phyloP scores from a whole-genome alignment of 345 rosid species.

The Rhizophora mangle region DNA sequence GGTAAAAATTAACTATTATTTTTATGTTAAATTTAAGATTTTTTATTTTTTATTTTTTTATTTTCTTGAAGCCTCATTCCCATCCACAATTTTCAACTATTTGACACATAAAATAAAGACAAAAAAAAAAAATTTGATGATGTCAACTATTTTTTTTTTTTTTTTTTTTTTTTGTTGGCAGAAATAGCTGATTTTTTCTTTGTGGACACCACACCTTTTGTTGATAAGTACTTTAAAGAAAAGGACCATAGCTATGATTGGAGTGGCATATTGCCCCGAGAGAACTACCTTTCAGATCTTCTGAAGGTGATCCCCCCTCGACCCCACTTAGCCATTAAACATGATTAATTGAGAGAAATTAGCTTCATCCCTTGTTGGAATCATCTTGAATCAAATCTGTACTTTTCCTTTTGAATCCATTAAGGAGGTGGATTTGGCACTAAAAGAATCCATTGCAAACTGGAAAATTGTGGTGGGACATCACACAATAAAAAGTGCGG shows the following conservation, averaged over 20 bases:
- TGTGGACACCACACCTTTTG: slow-evolving; percentile 69
- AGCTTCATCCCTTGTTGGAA: neutral
- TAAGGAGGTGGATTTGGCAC: slow-evolving; percentile 40
- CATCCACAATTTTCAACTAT: too few relatives aligned
- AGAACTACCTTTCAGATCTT: slow-evolving; percentile 42
- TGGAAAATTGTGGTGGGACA: slow-evolving; percentile 90
- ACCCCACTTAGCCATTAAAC: too few relatives aligned
- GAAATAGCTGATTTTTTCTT: slow-evolving; percentile 55
- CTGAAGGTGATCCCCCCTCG: slow-evolving; percentile 25
- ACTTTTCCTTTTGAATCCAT: neutral
- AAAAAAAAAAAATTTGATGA: too few relatives aligned
- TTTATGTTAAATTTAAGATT: too few relatives aligned
- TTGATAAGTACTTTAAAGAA: slow-evolving; percentile 46
- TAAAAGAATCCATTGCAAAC: slow-evolving; percentile 47
- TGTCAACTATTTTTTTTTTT: too few relatives aligned
- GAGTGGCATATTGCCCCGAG: slow-evolving; percentile 51
- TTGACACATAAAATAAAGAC: too few relatives aligned
- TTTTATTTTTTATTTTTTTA: too few relatives aligned
- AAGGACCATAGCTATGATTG: slow-evolving; percentile 53
- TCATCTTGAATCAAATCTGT: neutral
- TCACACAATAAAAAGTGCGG: slow-evolving; percentile 68
- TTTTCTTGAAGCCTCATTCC: neutral
- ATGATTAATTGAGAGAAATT: neutral
- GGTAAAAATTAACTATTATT: slow-evolving; percentile 17
- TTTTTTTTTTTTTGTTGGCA: slow-evolving; percentile 13